Evolutionary conservation across 768 basidiomycete genomes (phyloP).

Genomic region (Pleurotus djamor): DNA sequence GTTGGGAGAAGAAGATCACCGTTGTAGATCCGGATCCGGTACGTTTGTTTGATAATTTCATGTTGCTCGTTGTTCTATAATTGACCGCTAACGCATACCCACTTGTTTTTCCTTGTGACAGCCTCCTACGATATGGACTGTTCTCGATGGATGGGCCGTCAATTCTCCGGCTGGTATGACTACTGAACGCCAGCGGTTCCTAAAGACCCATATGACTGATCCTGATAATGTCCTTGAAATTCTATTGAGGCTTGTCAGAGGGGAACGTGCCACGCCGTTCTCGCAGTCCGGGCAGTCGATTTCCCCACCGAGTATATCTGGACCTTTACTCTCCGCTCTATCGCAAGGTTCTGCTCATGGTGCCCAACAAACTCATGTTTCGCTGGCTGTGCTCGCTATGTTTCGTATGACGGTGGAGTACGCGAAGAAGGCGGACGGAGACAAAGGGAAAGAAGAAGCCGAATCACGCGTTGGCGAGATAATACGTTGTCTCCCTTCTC

Average conservation of each 20-base stretch:
- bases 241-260: constrained; percentile 86
- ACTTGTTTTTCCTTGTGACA: constrained; percentile 23
- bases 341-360: constrained; percentile 78
- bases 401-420: constrained; percentile 84
- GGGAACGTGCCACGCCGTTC: constrained; percentile 77
- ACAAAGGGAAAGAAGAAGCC: constrained; percentile 67
- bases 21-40: constrained; percentile 96
- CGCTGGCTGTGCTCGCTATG: constrained; percentile 89
- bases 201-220: constrained; percentile 84
- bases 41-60: constrained; percentile 24
- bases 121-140: constrained; percentile 91
- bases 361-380: constrained; percentile 91
- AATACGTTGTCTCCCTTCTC: constrained; percentile 83
- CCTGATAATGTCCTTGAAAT: constrained; percentile 92
- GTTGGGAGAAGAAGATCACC: constrained; percentile 93
- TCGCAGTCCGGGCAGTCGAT: constrained; percentile 61
- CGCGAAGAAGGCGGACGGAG: constrained; percentile 67
- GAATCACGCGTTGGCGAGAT: constrained; percentile 85
- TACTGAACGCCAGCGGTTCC: constrained; percentile 82
- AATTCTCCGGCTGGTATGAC: constrained; percentile 76
- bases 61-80: background rate
- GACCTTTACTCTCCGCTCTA: constrained; percentile 69
- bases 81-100: background rate
- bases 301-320: constrained; percentile 60
- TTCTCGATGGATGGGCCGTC: constrained; percentile 87